Evolutionary conservation across 805 yeast genomes (phyloP).

Genomic region (Candida parachauliodes): DNA sequence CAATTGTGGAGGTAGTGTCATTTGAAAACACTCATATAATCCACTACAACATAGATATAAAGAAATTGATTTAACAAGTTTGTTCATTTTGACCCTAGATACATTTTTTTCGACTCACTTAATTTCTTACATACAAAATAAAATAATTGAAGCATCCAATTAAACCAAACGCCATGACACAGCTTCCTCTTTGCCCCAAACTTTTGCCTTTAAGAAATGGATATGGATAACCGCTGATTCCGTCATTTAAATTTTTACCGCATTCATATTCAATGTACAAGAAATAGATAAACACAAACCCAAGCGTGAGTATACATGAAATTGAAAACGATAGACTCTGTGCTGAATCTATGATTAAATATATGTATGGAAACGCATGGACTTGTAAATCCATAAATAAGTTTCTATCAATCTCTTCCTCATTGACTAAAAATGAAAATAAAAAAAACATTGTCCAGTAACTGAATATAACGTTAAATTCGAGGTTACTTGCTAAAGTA

Average conservation of each 20-base stretch:
- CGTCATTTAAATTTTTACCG: conserved; percentile 7
- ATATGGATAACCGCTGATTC: conserved; percentile 10
- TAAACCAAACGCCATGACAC: conserved; percentile 7
- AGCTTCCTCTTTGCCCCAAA: conserved; percentile 4
- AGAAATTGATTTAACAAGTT: background rate
- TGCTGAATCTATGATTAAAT: conserved; percentile 8
- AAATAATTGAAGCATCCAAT: conserved; percentile 9
- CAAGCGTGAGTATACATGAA: background rate
- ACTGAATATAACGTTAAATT: conserved; percentile 19
- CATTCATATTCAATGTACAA: conserved; percentile 18
- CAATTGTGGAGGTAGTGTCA: conserved; percentile 16
- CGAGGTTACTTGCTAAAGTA: conserved; percentile 16
- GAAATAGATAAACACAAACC: conserved; percentile 8
- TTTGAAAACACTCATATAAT: background rate
- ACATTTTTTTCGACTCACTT: background rate
- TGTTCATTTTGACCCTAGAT: background rate
- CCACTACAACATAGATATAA: conserved; percentile 1
- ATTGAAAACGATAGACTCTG: background rate
- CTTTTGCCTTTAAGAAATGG: conserved; percentile 8
- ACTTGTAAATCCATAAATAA: conserved; percentile 19
- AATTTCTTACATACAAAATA: background rate
- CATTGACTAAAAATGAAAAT: conserved; percentile 16
- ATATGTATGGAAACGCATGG: conserved; percentile 23
- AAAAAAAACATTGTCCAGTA: conserved; percentile 20
- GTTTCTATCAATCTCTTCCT: conserved; percentile 15